A percentile compares a stretch with the other conserved stretches of the same genome.
These are phyloP conservation scores for Lentinula guzmanii DNA, from an alignment of 768 basidiomycete species.

Conservation along the genomic window DNA sequence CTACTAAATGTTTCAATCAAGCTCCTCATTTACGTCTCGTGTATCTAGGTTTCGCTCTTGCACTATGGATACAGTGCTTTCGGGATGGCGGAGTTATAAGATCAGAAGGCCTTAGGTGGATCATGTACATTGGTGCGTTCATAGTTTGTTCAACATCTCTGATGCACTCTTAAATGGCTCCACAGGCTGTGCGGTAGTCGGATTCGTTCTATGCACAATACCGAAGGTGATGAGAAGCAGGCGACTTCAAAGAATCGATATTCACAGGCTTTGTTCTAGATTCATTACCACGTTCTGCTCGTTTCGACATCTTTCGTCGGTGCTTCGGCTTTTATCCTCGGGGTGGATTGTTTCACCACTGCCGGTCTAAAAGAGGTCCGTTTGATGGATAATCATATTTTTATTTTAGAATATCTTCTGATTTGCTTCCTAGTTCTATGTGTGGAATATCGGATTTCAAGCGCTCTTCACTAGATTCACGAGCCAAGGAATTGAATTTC, in stretches of 20 bases:
- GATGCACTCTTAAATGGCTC: conserved; percentile 14
- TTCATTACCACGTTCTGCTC: conserved; percentile 84
- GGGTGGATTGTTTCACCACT: conserved; percentile 90
- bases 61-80: conserved; percentile 84
- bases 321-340: conserved; percentile 84
- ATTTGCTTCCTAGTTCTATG: conserved; percentile 64
- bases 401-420: conserved; percentile 8
- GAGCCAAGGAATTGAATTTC: conserved; percentile 63
- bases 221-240: conserved; percentile 43
- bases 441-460: conserved; percentile 90
- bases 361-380: conserved; percentile 87
- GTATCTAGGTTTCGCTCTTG: conserved; percentile 67
- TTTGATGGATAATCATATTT: conserved; percentile 7
- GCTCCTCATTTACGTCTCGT: conserved; percentile 5
- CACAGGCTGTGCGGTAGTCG: conserved; percentile 63
- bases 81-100: conserved; percentile 75
- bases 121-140: conserved; percentile 73
- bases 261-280: conserved; percentile 21
- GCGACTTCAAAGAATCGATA: conserved; percentile 11
- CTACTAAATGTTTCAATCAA: neutral
- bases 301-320: conserved; percentile 87
- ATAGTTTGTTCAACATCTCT: conserved; percentile 6
- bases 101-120: conserved; percentile 79
- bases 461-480: conserved; percentile 74
- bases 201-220: conserved; percentile 80